phyloP scores from a whole-genome alignment of 1,284 basidiomycete genomes.

The Puccinia coronata region DNA sequence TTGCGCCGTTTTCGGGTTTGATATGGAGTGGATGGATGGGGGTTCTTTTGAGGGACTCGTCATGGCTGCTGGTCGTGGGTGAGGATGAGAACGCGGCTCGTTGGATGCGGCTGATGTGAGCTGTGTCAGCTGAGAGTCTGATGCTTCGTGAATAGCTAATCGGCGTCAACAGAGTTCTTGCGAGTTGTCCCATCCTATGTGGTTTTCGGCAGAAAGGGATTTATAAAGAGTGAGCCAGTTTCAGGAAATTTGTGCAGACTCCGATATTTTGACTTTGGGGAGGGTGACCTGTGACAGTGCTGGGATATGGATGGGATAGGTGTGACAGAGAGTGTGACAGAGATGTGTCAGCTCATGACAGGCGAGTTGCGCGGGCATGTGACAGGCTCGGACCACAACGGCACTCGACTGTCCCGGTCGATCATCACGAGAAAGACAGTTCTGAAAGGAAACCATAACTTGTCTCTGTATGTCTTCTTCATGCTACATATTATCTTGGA shows the following conservation, averaged over 20 bases:
- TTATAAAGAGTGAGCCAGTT: not conserved
- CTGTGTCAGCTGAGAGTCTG: not conserved
- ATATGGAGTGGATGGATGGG: conserved; percentile 89
- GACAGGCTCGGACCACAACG: too few species aligned
- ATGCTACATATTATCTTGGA: too few species aligned
- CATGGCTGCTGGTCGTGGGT: not conserved
- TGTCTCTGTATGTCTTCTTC: too few species aligned
- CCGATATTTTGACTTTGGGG: too few species aligned
- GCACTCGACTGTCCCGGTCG: too few species aligned
- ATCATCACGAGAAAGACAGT: too few species aligned
- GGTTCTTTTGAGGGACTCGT: conserved; percentile 67
- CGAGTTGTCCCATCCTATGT: not conserved
- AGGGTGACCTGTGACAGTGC: too few species aligned
- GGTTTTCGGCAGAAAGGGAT: not conserved
- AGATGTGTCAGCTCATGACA: not conserved
- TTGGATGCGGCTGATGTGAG: not conserved
- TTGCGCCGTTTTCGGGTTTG: conserved; percentile 68
- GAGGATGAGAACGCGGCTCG: not conserved
- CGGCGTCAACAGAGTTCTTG: not conserved
- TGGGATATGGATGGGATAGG: too few species aligned
- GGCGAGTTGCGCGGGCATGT: too few species aligned
- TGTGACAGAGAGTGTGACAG: not conserved
- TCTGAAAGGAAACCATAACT: too few species aligned
- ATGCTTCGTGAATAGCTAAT: not conserved
- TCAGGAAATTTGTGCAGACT: too few species aligned